These are phyloP conservation scores for Raffaelea deltoideospora DNA, from an alignment of 2,329 filamentous ascomycete species.

Conservation along the genomic window DNA sequence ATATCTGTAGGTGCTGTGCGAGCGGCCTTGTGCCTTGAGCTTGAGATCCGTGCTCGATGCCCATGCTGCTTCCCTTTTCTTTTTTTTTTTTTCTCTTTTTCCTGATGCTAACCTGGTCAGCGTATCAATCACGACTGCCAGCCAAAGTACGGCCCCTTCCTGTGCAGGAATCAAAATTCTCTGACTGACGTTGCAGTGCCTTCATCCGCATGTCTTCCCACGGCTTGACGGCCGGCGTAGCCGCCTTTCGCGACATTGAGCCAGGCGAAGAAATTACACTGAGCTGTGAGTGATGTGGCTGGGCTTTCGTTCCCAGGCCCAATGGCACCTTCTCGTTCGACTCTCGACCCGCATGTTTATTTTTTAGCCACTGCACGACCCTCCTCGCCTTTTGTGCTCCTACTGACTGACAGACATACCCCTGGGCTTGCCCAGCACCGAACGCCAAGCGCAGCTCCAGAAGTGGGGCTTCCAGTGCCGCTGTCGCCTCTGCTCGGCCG, in stretches of 20 bases:
- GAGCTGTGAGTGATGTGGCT: conserved; percentile 13
- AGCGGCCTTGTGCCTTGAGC: too few relatives aligned
- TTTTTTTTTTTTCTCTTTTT: background rate
- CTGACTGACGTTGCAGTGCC: conserved; percentile 5
- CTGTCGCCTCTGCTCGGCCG: conserved; percentile 10
- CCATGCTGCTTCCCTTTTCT: background rate
- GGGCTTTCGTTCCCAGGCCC: background rate
- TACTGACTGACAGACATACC: conserved; percentile 10
- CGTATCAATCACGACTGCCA: conserved; percentile 15
- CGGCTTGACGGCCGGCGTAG: conserved; percentile 12
- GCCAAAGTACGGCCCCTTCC: conserved; percentile 11
- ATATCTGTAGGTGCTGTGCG: conserved; percentile 1
- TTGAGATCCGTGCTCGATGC: too few relatives aligned
- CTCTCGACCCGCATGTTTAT: too few relatives aligned
- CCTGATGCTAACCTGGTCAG: conserved; percentile 2
- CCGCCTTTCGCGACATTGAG: conserved; percentile 13
- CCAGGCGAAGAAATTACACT: conserved; percentile 16
- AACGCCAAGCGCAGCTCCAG: conserved; percentile 9
- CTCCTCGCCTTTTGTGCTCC: too few relatives aligned
- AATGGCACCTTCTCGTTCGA: too few relatives aligned
- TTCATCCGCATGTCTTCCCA: conserved; percentile 10
- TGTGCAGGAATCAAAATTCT: background rate
- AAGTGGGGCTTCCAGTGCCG: conserved; percentile 12
- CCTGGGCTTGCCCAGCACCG: conserved; percentile 4
- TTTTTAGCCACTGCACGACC: too few relatives aligned